A percentile compares a stretch with the other conserved stretches of the same genome.
These are phyloP conservation scores for Brassica cretica DNA, from an alignment of 345 rosid species.

Conservation along the genomic window DNA sequence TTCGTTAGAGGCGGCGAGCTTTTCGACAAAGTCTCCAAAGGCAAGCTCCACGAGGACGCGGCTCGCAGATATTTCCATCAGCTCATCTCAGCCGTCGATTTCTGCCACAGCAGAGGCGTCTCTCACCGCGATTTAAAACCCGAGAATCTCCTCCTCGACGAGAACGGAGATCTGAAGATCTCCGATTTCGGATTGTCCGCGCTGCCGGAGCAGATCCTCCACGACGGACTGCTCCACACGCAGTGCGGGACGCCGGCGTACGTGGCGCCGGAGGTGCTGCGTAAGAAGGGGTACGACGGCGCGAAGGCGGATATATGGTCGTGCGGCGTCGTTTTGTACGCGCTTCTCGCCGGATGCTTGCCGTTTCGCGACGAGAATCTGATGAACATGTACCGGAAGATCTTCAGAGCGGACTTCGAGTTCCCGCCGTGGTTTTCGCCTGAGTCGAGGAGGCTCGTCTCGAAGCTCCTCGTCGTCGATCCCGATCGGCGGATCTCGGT, in stretches of 20 bases:
- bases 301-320: constrained; percentile 84
- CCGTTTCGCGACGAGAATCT: constrained; percentile 79
- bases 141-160: constrained; percentile 74
- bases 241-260: constrained; percentile 87
- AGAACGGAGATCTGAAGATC: constrained; percentile 64
- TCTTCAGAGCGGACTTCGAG: constrained; percentile 63
- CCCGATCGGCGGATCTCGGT: constrained; percentile 64
- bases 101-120: constrained; percentile 82
- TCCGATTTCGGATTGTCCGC: constrained; percentile 91
- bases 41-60: constrained; percentile 55
- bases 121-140: constrained; percentile 88
- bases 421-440: constrained; percentile 70
- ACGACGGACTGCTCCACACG: constrained; percentile 82
- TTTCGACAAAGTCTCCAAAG: constrained; percentile 56
- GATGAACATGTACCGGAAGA: constrained; percentile 60
- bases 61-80: constrained; percentile 76
- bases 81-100: constrained; percentile 69
- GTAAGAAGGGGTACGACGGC: constrained; percentile 86
- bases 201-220: constrained; percentile 64
- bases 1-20: constrained; percentile 79
- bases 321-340: constrained; percentile 79
- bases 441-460: constrained; percentile 56
- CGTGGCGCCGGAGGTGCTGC: constrained; percentile 90
- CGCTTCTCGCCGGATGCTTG: constrained; percentile 62
- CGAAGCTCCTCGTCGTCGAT: constrained; percentile 64